phyloP scores from a whole-genome alignment of 768 basidiomycete genomes.

The Plicaturopsis crispa region DNA sequence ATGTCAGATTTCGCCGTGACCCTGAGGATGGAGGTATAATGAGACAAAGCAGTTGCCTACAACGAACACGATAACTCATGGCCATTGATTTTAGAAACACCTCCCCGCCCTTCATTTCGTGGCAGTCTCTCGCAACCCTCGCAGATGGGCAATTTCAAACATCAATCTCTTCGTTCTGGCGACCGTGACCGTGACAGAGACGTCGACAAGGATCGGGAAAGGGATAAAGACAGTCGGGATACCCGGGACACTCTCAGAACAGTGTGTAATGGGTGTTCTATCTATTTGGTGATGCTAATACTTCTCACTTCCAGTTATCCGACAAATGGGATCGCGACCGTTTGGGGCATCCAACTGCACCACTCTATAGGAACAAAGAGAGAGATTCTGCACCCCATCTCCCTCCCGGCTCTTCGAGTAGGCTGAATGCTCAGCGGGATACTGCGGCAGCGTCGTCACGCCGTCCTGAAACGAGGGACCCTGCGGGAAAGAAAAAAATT shows the following conservation, averaged over 20 bases:
- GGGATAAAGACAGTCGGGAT: conserved; percentile 74
- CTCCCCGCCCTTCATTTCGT: conserved; percentile 62
- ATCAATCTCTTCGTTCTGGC: conserved; percentile 67
- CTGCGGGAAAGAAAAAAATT: conserved; percentile 54
- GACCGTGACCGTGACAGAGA: conserved; percentile 50
- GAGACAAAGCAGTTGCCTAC: conserved; percentile 1
- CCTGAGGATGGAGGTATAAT: conserved; percentile 62
- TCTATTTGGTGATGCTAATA: too few relatives aligned
- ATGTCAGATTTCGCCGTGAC: conserved; percentile 64
- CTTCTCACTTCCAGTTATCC: too few relatives aligned
- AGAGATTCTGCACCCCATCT: conserved; percentile 62
- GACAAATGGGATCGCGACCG: conserved; percentile 86
- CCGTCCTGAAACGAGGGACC: conserved; percentile 53
- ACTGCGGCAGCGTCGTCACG: conserved; percentile 32
- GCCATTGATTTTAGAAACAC: conserved; percentile 28
- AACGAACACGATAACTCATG: too few relatives aligned
- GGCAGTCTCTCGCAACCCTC: conserved; percentile 73
- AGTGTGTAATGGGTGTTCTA: too few relatives aligned
- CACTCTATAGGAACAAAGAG: conserved; percentile 53
- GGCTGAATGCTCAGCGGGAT: conserved; percentile 30
- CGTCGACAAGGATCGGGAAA: conserved; percentile 40
- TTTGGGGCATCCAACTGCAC: conserved; percentile 44
- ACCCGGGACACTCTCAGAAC: conserved; percentile 68
- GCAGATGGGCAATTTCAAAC: conserved; percentile 91
- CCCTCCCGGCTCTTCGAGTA: conserved; percentile 29